phyloP scores from a whole-genome alignment of 306 rosid genomes.

The Vicia villosa region DNA sequence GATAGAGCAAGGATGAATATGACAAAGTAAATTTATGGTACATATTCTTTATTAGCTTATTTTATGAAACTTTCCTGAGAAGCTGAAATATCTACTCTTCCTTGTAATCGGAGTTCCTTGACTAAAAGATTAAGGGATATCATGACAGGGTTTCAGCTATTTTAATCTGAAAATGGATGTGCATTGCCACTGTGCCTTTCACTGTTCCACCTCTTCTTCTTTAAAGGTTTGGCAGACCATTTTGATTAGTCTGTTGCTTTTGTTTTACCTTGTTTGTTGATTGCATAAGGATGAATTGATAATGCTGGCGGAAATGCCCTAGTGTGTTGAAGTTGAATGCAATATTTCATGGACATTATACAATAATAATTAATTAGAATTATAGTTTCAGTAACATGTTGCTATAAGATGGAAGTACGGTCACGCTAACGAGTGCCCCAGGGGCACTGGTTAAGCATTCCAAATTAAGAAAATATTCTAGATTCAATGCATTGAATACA shows the following conservation, averaged over 20 bases:
- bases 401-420: too few species aligned
- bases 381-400: slow-evolving; percentile 8
- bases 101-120: slow-evolving; percentile 62
- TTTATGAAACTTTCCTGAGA: slow-evolving; percentile 8
- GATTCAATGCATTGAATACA: too few species aligned
- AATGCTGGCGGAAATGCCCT: slow-evolving; percentile 27
- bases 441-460: too few species aligned
- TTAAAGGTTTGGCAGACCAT: slow-evolving; percentile 69
- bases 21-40: slow-evolving; percentile 68
- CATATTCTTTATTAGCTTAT: slow-evolving; percentile 21
- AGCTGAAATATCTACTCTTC: slow-evolving; percentile 34
- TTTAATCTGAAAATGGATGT: slow-evolving; percentile 3
- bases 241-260: slow-evolving; percentile 26
- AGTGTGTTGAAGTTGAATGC: slow-evolving; percentile 9
- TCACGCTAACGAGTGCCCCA: too few species aligned
- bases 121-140: slow-evolving; percentile 84
- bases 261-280: slow-evolving; percentile 32
- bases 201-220: slow-evolving; percentile 89
- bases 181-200: too few species aligned
- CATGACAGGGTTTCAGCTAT: slow-evolving; percentile 93
- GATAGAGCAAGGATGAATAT: slow-evolving; percentile 93
- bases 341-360: slow-evolving; percentile 15
- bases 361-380: slow-evolving; percentile 18
- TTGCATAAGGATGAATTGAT: slow-evolving; percentile 23
- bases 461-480: too few species aligned